Evolutionary conservation across 1,139 yeast genomes (phyloP), one percentile per base, ranked within the genome.

Genomic region (Yamadazyma friedrichii): DNA sequence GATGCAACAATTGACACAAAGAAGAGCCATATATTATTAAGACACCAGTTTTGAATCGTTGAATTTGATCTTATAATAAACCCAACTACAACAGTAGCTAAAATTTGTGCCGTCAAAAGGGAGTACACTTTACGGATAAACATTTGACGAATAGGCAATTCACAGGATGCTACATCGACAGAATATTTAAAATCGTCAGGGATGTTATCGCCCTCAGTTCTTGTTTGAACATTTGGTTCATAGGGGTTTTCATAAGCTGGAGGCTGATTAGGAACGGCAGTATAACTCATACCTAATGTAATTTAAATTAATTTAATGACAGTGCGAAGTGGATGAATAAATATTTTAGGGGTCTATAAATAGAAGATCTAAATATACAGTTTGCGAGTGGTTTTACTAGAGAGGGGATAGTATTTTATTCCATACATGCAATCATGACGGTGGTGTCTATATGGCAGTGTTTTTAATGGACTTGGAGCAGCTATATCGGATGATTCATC

Each of bases 131-230:
- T 86, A 47, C 91, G 75, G 49, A 87, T 67, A 55, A 88, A 88
- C 58, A 83, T 74, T 52, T 84, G 88, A 50, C 96, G 79, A 31
- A 88, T 71, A 9, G 85, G 79, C 39, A 87, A 67, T 46, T 84
- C 88, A 64, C 95, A 87, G 25, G 85, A 81, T 6, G 89, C 80
- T 22, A 88, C 95, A 43, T 78, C 76, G 9, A 85, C 86, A 27
- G 87, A 80, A 62, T 84, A 88, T 59, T 88, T 88, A 77, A 88
- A 88, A 62, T 88, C 95, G 54, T 88, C 95, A 3, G 85, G 85
- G 37, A 79, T 55, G 50, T 69, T 61, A 52, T 73, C 78, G 12
- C 71, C 73, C 12, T 55, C 64, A 10, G 53, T 50, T 44, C 75
- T 53, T 10, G 46, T 33, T n/a, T 36, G 24, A 57, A 60, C 33